A percentile compares a stretch with the other conserved stretches of the same genome.
phyloP scores from a whole-genome alignment of 257 asterid genomes.

The Penstemon newberryi region DNA sequence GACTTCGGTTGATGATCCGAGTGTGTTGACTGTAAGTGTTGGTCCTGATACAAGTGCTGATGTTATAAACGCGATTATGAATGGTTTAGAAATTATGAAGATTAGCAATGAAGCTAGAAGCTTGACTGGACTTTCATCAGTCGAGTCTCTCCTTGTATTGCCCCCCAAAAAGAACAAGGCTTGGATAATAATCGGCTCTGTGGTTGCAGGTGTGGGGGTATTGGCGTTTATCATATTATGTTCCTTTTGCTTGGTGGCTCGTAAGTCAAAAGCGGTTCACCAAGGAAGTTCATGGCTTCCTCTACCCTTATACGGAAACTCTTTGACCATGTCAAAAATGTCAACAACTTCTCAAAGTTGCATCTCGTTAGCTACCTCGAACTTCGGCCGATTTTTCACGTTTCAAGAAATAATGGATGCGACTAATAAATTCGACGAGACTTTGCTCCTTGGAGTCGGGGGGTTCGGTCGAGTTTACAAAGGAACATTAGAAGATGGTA shows the following conservation, averaged over 20 bases:
- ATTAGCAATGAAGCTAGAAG: constrained; percentile 67
- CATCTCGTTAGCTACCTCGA: constrained; percentile 47
- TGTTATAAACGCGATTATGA: constrained; percentile 55
- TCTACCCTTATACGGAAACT: constrained; percentile 68
- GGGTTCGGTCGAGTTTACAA: constrained; percentile 79
- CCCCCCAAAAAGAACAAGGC: constrained; percentile 42
- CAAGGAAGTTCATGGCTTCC: constrained; percentile 65
- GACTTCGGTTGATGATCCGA: constrained; percentile 34
- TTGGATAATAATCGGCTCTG: constrained; percentile 43
- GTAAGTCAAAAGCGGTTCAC: constrained; percentile 45
- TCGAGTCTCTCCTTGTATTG: constrained; percentile 42
- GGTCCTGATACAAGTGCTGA: constrained; percentile 57
- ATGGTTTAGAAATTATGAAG: constrained; percentile 75
- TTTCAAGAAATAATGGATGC: constrained; percentile 71
- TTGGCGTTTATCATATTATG: constrained; percentile 53
- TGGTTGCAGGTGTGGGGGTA: constrained; percentile 40
- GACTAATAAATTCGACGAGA: constrained; percentile 65
- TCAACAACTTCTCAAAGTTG: constrained; percentile 65
- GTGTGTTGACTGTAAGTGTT: constrained; percentile 54
- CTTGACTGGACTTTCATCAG: constrained; percentile 55
- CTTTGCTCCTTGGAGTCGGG: constrained; percentile 76
- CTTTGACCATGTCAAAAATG: constrained; percentile 56
- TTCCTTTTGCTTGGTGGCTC: constrained; percentile 45
- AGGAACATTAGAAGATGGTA: constrained; percentile 72
- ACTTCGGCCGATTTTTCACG: constrained; percentile 50